Evolutionary conservation across 306 rosid genomes (phyloP), one percentile per base, ranked within the genome.

Genomic region (Datisca glomerata): DNA sequence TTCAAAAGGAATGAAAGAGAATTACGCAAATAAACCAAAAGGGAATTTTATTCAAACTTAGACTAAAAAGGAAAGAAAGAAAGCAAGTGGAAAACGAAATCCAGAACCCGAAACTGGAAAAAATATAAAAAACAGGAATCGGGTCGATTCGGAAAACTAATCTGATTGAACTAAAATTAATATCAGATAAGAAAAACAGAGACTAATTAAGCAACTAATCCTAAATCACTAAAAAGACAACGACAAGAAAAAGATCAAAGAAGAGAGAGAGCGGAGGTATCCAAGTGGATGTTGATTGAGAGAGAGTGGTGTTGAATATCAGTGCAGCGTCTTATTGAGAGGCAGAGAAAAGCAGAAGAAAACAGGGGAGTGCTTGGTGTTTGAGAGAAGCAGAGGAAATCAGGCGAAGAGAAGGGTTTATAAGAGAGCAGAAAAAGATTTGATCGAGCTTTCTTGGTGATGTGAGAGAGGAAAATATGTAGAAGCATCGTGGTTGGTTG

Each of bases 111-210:
- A 44, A 59, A 27, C 15, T 14, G 6, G 8, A 18, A 25, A 39
- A 23, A 11, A 24, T 52, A 47, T 3, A 1, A 18, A 42, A 16
- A 7, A 33, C 8, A 35, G 33, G 54, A 56, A 45, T 27, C 71
- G 14, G 62, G 45, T 45, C 31, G 60, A 14, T 55, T 42, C 38
- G 4, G 12, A 21, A 17, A 64, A 47, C 53, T 37, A 47, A 70
- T 72, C 79, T 55, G 71, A 61, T 62, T 17, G 55, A 69, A 57
- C 49, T 13, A 63, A 81, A 73, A 78, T 56, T 57, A 68, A 81
- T 66, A 71, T 61, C 77, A 67, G 75, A 73, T 61, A 33, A 64
- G 11, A 63, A 75, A 73, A 78, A 59, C 10, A 57, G 64, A 80
- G 66, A 69, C 59, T 76, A 67, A 74, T 69, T 61, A 35, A 75